Evolutionary conservation across 495 filamentous ascomycete genomes (phyloP).

Genomic region (Podospora bellae-mahoneyi): DNA sequence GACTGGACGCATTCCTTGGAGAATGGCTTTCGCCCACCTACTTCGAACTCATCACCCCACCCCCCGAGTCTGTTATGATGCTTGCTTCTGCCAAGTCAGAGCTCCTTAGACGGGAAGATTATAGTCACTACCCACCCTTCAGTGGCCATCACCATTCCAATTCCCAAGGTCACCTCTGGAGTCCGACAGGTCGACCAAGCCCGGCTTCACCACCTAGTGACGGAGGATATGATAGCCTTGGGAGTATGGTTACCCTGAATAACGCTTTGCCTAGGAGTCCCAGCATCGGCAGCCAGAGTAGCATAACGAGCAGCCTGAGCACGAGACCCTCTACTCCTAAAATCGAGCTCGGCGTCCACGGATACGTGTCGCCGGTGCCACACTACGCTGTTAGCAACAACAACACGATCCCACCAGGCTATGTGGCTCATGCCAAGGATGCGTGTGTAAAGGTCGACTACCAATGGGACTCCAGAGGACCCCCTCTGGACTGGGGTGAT

Average conservation of each 20-base stretch:
- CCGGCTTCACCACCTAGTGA: conserved; percentile 11
- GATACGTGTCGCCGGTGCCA: conserved; percentile 73
- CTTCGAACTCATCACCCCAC: conserved; percentile 86
- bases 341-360: conserved; percentile 13
- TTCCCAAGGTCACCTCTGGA: conserved; percentile 43
- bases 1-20: conserved; percentile 87
- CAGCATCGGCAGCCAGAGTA: conserved; percentile 21
- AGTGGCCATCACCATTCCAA: conserved; percentile 33
- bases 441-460: conserved; percentile 83
- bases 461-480: conserved; percentile 89
- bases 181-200: conserved; percentile 13
- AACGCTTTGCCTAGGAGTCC: conserved; percentile 28
- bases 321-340: conserved; percentile 7
- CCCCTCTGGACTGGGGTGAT: conserved; percentile 72
- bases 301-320: background rate
- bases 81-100: conserved; percentile 82
- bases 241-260: conserved; percentile 26
- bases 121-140: conserved; percentile 47
- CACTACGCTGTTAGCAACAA: conserved; percentile 77
- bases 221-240: conserved; percentile 20
- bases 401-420: conserved; percentile 79
- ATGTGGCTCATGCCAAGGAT: conserved; percentile 88
- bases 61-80: conserved; percentile 81
- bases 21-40: conserved; percentile 95
- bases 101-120: conserved; percentile 66